Base-by-base conservation (phyloP, 1,284 basidiomycete genomes). In the Sphagnurus paluster region DNA sequence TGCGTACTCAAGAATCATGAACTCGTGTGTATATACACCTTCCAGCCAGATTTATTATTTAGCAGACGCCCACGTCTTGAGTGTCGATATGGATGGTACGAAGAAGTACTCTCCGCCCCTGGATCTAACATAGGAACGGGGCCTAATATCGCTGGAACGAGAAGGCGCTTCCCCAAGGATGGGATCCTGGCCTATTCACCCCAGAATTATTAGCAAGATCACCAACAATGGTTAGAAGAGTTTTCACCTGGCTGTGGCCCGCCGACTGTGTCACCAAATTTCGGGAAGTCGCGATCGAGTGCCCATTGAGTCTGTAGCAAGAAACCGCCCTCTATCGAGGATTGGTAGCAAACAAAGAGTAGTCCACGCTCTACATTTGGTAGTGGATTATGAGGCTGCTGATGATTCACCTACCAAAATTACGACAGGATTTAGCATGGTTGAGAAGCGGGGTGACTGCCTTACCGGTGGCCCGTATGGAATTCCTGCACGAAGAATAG, bases 391-490 rank as follows among this genome's bases (percentile, higher is more conserved):
- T 17, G 36, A 26, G 13, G 10, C 14, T 26, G 7, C 39, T n/a
- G 3, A 28, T 29, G 10, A 3, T 13, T 20, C 25, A 36, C 4
- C 17, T n/a, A n/a, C 23, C 16, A 25, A 30, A 38, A 6, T 17
- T 14, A 13, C 13, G 46, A 48, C 20, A 17, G 21, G 16, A n/a
- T 7, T 17, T 35, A 34, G 17, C 2, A 23, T 20, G 37, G 21
- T 25, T 14, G 35, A 32, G 10, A n/a, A n/a, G n/a, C n/a, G n/a
- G n/a, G n/a, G n/a, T n/a, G n/a, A 24, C 3, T 13, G 10, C 39
- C 48, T 49, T 23, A 65, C 66, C 52, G 67, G 65, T 5, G 46
- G 46, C 2, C 66, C 65, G 42, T 63, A 66, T 14, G 63, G 61
- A 40, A 65, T 52, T 5, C 56, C 62, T 4, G 49, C 48, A 11